phyloP scores from a whole-genome alignment of 495 filamentous ascomycete genomes.

The Penicillium crystallinum region DNA sequence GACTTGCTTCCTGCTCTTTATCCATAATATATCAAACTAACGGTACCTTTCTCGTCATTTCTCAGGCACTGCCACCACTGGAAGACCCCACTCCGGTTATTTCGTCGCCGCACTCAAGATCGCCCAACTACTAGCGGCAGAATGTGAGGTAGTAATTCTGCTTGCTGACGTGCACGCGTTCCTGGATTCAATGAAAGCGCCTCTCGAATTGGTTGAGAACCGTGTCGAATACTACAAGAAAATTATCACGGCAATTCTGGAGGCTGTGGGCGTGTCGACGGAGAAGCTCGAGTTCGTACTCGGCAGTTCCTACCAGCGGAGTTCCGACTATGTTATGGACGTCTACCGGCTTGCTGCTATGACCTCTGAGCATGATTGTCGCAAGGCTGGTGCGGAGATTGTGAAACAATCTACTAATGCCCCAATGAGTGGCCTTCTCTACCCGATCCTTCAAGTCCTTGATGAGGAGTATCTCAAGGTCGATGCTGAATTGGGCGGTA shows the following conservation, averaged over 20 bases:
- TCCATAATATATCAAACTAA: constrained; percentile 4
- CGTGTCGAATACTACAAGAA: constrained; percentile 36
- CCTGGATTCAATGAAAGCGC: constrained; percentile 61
- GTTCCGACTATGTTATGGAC: constrained; percentile 37
- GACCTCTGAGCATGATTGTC: constrained; percentile 41
- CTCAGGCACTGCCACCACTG: constrained; percentile 72
- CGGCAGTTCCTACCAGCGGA: constrained; percentile 74
- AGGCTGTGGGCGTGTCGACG: constrained; percentile 66
- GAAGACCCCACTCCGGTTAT: constrained; percentile 77
- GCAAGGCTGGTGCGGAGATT: constrained; percentile 26
- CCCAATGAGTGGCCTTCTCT: constrained; percentile 52
- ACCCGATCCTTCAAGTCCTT: constrained; percentile 72
- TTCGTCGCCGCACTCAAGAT: constrained; percentile 72
- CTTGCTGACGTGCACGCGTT: constrained; percentile 65
- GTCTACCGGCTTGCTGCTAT: constrained; percentile 34
- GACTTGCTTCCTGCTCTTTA: background rate
- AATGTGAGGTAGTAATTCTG: constrained; percentile 74
- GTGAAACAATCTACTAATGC: background rate
- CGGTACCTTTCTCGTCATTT: background rate
- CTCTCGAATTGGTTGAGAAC: constrained; percentile 69
- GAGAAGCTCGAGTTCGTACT: constrained; percentile 79
- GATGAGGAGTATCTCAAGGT: constrained; percentile 88
- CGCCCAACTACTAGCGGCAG: constrained; percentile 79
- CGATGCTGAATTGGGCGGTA: constrained; percentile 65
- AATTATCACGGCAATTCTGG: constrained; percentile 59